Evolutionary conservation across 2,329 filamentous ascomycete genomes (phyloP), one percentile per base, ranked within the genome.

Genomic region (Exophiala oligosperma): DNA sequence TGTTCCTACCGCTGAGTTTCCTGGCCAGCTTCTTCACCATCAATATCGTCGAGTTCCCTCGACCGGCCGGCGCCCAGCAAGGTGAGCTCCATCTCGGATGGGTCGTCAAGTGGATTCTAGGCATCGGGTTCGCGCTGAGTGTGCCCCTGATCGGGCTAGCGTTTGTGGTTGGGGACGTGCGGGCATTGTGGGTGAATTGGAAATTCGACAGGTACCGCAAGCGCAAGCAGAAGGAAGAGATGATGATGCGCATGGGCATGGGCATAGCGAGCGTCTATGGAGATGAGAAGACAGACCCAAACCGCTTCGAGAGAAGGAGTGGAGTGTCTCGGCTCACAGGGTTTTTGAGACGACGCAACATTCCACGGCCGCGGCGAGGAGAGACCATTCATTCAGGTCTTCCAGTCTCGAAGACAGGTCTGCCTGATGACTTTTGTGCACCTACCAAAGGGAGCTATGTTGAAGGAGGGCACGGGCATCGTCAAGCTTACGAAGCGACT

Each of bases 21-120:
- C 82, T 84, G 57, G 76, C 81, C 0, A 77, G 79, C 0, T 75
- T 84, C 54, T 84, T 84, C 66, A 78, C 80, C 1, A 81, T 84
- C 66, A 80, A 82, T 56, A 72, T 84, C 53, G 65, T 71, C 5
- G 75, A 81, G 54, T 82, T 81, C 55, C 77, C 77, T 0, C 72
- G 71, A 14, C 61, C 63, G 12, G 63, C 26, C 28, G 58, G 48
- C 53, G 69, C 56, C 62, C 21, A 64, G 63, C 60, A 43, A n/a
- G 70, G 71, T 28, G 66, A 70, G 3, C 70, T 84, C 2, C 74
- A 74, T 1, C 68, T 82, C 1, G 69, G 71, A 0, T 85, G 80
- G 61, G 83, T 85, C 2, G 72, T 76, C 23, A 80, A 80, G 60
- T 85, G 79, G 67, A 78, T 82, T 40, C 84, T 84, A 57, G 80